Conservation (phyloP, 2,329 filamentous ascomycete species). For the Hymenoscyphus fraxineus region DNA sequence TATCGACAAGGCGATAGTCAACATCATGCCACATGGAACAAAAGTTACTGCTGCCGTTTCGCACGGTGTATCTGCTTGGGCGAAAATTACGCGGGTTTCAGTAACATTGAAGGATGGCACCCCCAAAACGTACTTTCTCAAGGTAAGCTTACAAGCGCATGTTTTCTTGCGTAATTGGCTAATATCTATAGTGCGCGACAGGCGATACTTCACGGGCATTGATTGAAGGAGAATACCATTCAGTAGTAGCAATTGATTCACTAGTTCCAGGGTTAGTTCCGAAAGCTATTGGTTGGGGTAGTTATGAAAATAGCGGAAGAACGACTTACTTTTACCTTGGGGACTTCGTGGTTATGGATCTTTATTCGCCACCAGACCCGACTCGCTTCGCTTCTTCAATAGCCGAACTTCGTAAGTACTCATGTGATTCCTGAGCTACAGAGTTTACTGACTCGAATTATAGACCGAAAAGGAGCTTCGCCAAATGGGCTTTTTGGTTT, state of each 20-base stretch:
- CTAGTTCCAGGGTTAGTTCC: constrained; percentile 5
- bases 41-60: not conserved
- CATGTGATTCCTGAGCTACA: not conserved
- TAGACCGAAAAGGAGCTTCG: constrained; percentile 18
- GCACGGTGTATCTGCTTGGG: not conserved
- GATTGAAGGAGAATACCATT: constrained; percentile 10
- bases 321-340: constrained; percentile 1
- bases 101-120: not conserved
- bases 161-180: not conserved
- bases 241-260: constrained; percentile 4
- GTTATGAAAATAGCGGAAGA: not conserved
- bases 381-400: constrained; percentile 18
- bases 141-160: not conserved
- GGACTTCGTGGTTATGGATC: not conserved
- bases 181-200: not conserved
- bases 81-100: not conserved
- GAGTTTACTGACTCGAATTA: not conserved
- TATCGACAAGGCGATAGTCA: no score
- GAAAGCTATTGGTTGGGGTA: constrained; percentile 9
- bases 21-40: not conserved
- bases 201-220: not conserved
- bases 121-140: not conserved
- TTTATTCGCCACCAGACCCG: not conserved
- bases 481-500: constrained; percentile 32
- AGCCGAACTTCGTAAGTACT: constrained; percentile 25